Conservation (phyloP, 257 asterid genomes). For the Perilla frutescens region DNA sequence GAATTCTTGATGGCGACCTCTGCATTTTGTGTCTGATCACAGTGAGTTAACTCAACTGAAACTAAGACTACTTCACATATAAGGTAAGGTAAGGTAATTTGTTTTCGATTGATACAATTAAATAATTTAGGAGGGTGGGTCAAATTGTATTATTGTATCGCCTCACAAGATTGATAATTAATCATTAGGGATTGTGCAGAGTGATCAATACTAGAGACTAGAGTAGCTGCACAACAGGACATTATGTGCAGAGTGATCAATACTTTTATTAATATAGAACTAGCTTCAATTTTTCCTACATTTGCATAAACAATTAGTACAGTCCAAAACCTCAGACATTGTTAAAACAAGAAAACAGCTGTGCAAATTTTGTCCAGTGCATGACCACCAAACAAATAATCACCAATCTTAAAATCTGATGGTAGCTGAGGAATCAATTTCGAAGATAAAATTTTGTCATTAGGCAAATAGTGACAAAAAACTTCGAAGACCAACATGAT, state of each 20-base stretch:
- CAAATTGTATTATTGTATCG: neutral
- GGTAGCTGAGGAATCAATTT: constrained; percentile 4
- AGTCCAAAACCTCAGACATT: constrained; percentile 38
- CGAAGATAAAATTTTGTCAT: constrained; percentile 30
- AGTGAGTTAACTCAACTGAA: neutral
- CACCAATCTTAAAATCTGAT: constrained; percentile 14
- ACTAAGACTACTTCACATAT: neutral
- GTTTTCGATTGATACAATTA: neutral
- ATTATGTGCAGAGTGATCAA: constrained; percentile 14
- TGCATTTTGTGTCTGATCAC: neutral
- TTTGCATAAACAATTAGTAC: constrained; percentile 18
- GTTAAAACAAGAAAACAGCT: constrained; percentile 44
- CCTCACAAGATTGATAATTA: constrained; percentile 31
- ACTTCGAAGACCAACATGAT: constrained; percentile 7
- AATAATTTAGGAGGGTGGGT: neutral
- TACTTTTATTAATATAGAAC: neutral
- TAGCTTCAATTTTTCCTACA: neutral
- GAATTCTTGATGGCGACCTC: constrained; percentile 40
- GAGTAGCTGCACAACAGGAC: constrained; percentile 17
- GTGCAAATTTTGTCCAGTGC: constrained; percentile 44
- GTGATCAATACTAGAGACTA: neutral
- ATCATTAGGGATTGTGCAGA: constrained; percentile 28
- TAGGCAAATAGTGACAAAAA: constrained; percentile 26
- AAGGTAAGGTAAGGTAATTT: neutral
- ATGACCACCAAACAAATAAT: constrained; percentile 29